Conservation (phyloP, 2,329 filamentous ascomycete genomes). For the Botrytis elliptica region DNA sequence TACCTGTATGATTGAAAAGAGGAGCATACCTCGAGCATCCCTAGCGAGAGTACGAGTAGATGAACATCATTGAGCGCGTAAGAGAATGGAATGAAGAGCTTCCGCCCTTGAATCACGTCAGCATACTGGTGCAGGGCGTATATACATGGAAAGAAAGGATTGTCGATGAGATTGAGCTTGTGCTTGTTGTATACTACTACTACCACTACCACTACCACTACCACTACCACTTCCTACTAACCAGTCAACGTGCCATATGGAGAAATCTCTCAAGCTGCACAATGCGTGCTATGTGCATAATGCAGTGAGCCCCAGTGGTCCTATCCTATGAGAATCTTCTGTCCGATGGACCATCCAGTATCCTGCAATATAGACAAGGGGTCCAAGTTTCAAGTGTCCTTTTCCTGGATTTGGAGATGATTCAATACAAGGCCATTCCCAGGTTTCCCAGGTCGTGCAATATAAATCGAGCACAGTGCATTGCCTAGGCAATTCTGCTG, state of each 20-base stretch:
- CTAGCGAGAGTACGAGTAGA: neutral
- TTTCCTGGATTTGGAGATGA: neutral
- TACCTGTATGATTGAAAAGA: neutral
- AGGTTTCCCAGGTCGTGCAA: constrained; percentile 6
- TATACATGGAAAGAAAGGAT: neutral
- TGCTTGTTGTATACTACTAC: constrained; percentile 1
- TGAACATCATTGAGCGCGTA: neutral
- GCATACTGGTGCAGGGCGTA: no score
- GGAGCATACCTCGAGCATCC: neutral
- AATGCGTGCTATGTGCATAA: neutral
- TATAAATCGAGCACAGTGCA: neutral
- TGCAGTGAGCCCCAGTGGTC: neutral
- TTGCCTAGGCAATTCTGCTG: neutral
- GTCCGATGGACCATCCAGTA: neutral
- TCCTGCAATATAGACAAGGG: neutral
- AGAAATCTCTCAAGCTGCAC: neutral
- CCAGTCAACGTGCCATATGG: neutral
- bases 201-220: neutral
- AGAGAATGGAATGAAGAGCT: neutral
- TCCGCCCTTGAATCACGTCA: neutral
- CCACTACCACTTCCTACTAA: neutral
- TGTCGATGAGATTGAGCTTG: neutral
- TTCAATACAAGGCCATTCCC: constrained; percentile 17
- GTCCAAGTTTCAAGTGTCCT: neutral
- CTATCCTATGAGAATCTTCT: constrained; percentile 1